Base-by-base conservation (phyloP, 306 rosid genomes). In the Hippophae rhamnoides region DNA sequence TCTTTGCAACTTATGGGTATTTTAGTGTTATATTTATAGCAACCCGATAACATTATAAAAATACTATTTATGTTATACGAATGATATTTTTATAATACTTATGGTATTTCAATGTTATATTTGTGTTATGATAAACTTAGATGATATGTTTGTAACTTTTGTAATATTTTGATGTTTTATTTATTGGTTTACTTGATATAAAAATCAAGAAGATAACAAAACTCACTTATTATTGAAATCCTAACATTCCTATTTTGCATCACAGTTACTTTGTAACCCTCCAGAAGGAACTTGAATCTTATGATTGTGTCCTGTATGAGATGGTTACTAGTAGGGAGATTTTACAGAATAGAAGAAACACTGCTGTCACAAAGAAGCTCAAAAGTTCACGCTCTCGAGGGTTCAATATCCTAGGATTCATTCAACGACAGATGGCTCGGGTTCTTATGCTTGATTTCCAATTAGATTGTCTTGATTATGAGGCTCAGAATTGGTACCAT, bases 391-490 rank as follows among this genome's bases (percentile, higher is more conserved):
- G 89, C 23, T 14, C 79, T 25, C 74, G 84, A 45, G 95, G 95
- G 52, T 73, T 92, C 72, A 88, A 82, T 80, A 70, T 92, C 58
- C 64, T 92, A 54, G 96, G 96, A 53, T 92, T 72, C 79, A 85
- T 92, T 75, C 98, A 92, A 63, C 81, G 96, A 57, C 95, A 88
- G 76, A 92, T 92, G 96, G 98, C 98, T 65, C 78, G 73, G 57
- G 60, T 85, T 71, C 87, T 92, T 52, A 65, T 0, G 18, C 98
- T 92, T 59, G 93, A 87, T 71, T 92, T 92, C 69, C 98, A 92
- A 59, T 68, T 87, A 64, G 98, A 92, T 67, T 85, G 86, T 69
- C 94, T 92, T 41, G 72, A 77, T 80, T 92, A 87, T 66, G 71
- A 88, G 68, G 66, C 83, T 69, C 65, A 74, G 14, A 92, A 88